phyloP scores from a whole-genome alignment of 768 basidiomycete genomes.

The Boletus tomentosulus region DNA sequence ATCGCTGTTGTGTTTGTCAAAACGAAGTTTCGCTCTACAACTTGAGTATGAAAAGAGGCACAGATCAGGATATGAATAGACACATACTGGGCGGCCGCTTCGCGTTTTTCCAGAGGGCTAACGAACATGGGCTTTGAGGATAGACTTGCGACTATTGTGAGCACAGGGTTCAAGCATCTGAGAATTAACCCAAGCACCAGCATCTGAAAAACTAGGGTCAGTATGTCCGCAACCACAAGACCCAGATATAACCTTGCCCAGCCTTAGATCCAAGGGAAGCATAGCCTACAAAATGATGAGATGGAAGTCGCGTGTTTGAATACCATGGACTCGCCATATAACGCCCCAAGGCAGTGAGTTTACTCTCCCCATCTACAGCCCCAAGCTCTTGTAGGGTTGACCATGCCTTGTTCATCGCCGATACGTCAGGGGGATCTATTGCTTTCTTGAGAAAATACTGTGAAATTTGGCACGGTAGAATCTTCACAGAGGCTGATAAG shows the following conservation, averaged over 20 bases:
- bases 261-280: conserved; percentile 83
- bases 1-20: conserved; percentile 73
- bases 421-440: conserved; percentile 76
- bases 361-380: conserved; percentile 60
- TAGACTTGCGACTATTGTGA: conserved; percentile 77
- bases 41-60: not conserved
- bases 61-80: not conserved
- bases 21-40: conserved; percentile 65
- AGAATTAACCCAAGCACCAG: conserved; percentile 82
- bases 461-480: not conserved
- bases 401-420: conserved; percentile 77
- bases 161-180: conserved; percentile 72
- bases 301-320: not conserved
- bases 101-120: conserved; percentile 77
- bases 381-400: conserved; percentile 69
- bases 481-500: not conserved
- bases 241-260: conserved; percentile 62
- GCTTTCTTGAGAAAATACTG: conserved; percentile 67
- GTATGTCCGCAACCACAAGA: not conserved
- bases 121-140: conserved; percentile 87
- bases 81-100: conserved; percentile 68
- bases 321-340: conserved; percentile 52
- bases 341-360: conserved; percentile 76
- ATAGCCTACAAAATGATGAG: conserved; percentile 48
- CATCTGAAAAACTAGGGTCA: conserved; percentile 51